A percentile compares a stretch with the other conserved stretches of the same genome.
These are phyloP conservation scores for Jatropha multifida DNA, from an alignment of 441 rosid species.

Conservation along the genomic window DNA sequence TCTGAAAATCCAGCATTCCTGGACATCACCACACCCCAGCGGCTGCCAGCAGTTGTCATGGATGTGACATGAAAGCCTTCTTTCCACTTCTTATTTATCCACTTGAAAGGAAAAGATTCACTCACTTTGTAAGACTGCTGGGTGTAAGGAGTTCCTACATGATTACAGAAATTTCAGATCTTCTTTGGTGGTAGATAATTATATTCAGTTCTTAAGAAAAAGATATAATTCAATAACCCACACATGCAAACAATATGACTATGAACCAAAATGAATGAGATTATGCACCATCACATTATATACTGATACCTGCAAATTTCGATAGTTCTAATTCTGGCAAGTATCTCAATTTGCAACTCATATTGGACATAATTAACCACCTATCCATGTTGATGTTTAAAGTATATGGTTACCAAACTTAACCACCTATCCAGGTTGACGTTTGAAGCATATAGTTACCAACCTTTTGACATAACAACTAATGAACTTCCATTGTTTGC, in stretches of 20 bases:
- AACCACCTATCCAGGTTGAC: background rate
- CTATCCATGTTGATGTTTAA: slow-evolving; percentile 4
- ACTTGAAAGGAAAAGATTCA: slow-evolving; percentile 77
- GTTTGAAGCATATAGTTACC: slow-evolving; percentile 16
- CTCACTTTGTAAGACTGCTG: slow-evolving; percentile 89
- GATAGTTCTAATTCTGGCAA: background rate
- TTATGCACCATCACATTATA: background rate
- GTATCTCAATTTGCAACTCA: slow-evolving; percentile 6
- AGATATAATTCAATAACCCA: background rate
- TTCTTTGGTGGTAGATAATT: background rate
- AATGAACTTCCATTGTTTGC: slow-evolving; percentile 74
- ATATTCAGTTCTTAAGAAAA: background rate
- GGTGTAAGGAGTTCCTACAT: slow-evolving; percentile 68
- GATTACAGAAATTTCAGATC: slow-evolving; percentile 22
- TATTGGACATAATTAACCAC: background rate
- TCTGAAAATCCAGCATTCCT: slow-evolving; percentile 76
- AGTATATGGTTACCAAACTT: slow-evolving; percentile 24
- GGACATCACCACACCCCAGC: slow-evolving; percentile 91
- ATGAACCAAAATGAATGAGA: background rate
- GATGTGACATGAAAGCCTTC: slow-evolving; percentile 88
- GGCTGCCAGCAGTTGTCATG: slow-evolving; percentile 75
- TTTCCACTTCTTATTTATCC: slow-evolving; percentile 90
- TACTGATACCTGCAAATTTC: background rate
- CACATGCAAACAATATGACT: background rate
- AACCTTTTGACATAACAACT: slow-evolving; percentile 85